These are phyloP conservation scores for Gossypium bickii DNA, from an alignment of 345 rosid genomes.

Conservation along the genomic window DNA sequence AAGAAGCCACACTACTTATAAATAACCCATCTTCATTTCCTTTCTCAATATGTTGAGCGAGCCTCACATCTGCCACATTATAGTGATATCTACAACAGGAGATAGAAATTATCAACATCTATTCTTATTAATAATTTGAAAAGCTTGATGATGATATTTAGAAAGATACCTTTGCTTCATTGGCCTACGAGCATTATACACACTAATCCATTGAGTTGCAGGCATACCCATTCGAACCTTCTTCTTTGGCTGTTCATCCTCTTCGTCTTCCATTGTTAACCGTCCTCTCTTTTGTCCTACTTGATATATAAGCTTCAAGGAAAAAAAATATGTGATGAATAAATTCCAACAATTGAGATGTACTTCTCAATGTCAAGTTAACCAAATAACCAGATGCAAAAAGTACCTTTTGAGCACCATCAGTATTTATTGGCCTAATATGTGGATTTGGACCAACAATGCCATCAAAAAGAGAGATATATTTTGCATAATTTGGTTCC, in stretches of 20 bases:
- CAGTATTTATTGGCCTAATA: constrained; percentile 93
- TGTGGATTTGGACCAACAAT: constrained; percentile 89
- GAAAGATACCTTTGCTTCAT: constrained; percentile 81
- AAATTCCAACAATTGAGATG: not conserved
- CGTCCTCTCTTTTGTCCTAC: constrained; percentile 98
- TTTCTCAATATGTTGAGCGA: constrained; percentile 74
- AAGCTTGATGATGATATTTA: constrained; percentile 4
- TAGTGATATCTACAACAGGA: constrained; percentile 75
- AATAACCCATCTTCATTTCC: constrained; percentile 88
- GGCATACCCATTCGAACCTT: constrained; percentile 98
- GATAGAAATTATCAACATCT: constrained; percentile 14
- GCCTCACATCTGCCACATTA: constrained; percentile 78
- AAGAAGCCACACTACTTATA: constrained; percentile 89
- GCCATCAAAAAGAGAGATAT: constrained; percentile 86
- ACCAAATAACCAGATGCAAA: constrained; percentile 1
- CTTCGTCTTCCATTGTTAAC: constrained; percentile 78
- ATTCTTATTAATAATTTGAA: constrained; percentile 7
- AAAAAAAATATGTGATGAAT: constrained; percentile 23
- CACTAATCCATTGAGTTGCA: constrained; percentile 95
- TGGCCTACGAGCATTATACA: constrained; percentile 91
- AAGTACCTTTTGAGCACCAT: constrained; percentile 92
- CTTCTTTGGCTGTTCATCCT: constrained; percentile 89
- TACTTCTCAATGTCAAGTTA: constrained; percentile 1
- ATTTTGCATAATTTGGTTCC: constrained; percentile 95
- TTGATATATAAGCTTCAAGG: constrained; percentile 75